Evolutionary conservation across 495 filamentous ascomycete species (phyloP).

Genomic region (Xylaria longipes): DNA sequence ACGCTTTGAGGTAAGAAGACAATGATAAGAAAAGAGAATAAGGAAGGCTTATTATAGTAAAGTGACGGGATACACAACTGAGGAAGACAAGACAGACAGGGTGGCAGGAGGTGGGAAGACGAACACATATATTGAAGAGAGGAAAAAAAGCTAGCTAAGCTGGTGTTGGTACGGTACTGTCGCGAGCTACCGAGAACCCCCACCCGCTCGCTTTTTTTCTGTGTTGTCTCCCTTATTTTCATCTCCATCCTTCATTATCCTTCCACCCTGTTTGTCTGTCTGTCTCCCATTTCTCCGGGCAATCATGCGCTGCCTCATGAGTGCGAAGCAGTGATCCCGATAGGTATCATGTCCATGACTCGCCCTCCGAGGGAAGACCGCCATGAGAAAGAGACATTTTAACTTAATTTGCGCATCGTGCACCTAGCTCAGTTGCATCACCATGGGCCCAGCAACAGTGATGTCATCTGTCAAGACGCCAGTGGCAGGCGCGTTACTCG

Average conservation of each 20-base stretch:
- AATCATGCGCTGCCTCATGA: neutral
- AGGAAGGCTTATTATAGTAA: slow-evolving; percentile 1
- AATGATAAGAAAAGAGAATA: slow-evolving; percentile 1
- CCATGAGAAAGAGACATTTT: slow-evolving; percentile 21
- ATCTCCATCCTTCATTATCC: neutral
- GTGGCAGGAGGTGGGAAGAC: neutral
- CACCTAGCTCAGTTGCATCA: slow-evolving; percentile 56
- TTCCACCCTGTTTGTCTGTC: neutral
- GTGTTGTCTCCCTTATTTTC: slow-evolving; percentile 20
- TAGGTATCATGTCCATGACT: slow-evolving; percentile 12
- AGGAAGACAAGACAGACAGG: slow-evolving; percentile 6
- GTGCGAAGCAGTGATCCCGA: neutral
- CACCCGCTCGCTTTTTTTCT: slow-evolving; percentile 29
- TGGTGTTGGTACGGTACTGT: slow-evolving; percentile 15
- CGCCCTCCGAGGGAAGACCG: slow-evolving; percentile 17
- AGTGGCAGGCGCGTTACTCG: slow-evolving; percentile 49
- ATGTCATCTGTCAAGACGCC: slow-evolving; percentile 57
- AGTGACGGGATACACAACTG: neutral
- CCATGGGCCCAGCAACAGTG: slow-evolving; percentile 59
- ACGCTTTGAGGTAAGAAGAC: slow-evolving; percentile 2
- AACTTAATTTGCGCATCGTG: slow-evolving; percentile 5
- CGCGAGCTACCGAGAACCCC: slow-evolving; percentile 24
- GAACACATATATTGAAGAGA: slow-evolving; percentile 18
- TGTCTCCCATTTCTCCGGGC: neutral
- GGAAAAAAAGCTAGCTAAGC: slow-evolving; percentile 15